A percentile compares a stretch with the other conserved stretches of the same genome.
These are phyloP conservation scores for Verticillium nubilum DNA, from an alignment of 2,329 filamentous ascomycete species.

Conservation along the genomic window DNA sequence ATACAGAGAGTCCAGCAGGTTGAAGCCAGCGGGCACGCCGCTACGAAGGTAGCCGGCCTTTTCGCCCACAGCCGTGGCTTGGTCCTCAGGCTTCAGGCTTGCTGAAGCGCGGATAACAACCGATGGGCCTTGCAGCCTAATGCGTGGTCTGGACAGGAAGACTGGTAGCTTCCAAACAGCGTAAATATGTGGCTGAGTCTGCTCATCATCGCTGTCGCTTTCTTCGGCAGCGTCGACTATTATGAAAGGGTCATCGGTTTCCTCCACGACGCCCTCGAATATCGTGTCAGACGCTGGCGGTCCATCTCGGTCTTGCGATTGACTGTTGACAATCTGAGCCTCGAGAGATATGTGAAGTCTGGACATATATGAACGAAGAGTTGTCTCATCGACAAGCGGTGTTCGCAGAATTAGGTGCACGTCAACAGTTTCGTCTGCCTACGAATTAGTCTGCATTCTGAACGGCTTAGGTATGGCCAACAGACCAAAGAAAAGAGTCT, in stretches of 20 bases:
- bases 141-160: slow-evolving; percentile 53
- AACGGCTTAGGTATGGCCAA: slow-evolving; percentile 14
- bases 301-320: slow-evolving; percentile 39
- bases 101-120: slow-evolving; percentile 61
- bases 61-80: slow-evolving; percentile 27
- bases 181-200: slow-evolving; percentile 36
- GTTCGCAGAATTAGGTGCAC: slow-evolving; percentile 65
- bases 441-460: slow-evolving; percentile 27
- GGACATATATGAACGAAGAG: slow-evolving; percentile 52
- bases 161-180: slow-evolving; percentile 57
- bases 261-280: slow-evolving; percentile 47
- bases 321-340: slow-evolving; percentile 57
- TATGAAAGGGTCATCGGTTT: slow-evolving; percentile 44
- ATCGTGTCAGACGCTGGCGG: slow-evolving; percentile 53
- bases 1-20: slow-evolving; percentile 70
- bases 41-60: slow-evolving; percentile 64
- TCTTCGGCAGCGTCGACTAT: slow-evolving; percentile 36
- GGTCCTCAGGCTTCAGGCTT: slow-evolving; percentile 48
- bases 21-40: slow-evolving; percentile 63
- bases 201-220: slow-evolving; percentile 17
- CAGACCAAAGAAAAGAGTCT: slow-evolving; percentile 69
- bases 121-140: slow-evolving; percentile 60
- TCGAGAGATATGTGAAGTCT: slow-evolving; percentile 64
- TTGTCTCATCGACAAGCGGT: slow-evolving; percentile 51
- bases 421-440: slow-evolving; percentile 65